Evolutionary conservation across 192 early-diverging fungal genomes (phyloP).

Genomic region (Obelidium mucronatum): DNA sequence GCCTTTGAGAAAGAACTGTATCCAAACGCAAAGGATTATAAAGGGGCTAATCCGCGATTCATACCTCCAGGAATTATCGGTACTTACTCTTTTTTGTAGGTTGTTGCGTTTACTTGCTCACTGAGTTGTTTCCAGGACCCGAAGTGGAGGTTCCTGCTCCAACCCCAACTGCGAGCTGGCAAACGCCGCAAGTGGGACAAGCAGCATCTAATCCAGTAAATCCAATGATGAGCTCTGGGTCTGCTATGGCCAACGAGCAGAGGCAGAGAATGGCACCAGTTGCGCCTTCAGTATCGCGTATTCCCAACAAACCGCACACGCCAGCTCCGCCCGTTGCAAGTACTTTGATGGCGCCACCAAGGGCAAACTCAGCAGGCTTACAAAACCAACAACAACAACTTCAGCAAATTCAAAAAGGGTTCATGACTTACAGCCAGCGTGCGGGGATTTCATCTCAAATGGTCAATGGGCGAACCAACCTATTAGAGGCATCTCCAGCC

Average conservation of each 20-base stretch:
- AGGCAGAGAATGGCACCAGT: too few species aligned
- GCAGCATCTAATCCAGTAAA: not conserved
- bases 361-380: too few species aligned
- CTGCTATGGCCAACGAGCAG: too few species aligned
- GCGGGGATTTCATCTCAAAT: not conserved
- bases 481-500: too few species aligned
- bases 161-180: not conserved
- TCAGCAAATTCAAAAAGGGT: not conserved
- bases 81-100: not conserved
- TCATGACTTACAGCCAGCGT: not conserved
- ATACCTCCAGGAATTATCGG: slow-evolving; percentile 33
- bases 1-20: slow-evolving; percentile 21
- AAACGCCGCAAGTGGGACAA: not conserved
- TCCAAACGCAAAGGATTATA: slow-evolving; percentile 22
- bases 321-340: too few species aligned
- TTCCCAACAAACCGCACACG: too few species aligned
- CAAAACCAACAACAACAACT: too few species aligned
- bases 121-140: not conserved
- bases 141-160: slow-evolving; percentile 13
- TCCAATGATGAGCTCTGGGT: too few species aligned
- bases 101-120: not conserved
- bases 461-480: too few species aligned
- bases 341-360: too few species aligned
- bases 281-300: too few species aligned
- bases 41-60: slow-evolving; percentile 29